Evolutionary conservation across 2,329 filamentous ascomycete genomes (phyloP), one percentile per base, ranked within the genome.

Genomic region (Epichloe sp.): DNA sequence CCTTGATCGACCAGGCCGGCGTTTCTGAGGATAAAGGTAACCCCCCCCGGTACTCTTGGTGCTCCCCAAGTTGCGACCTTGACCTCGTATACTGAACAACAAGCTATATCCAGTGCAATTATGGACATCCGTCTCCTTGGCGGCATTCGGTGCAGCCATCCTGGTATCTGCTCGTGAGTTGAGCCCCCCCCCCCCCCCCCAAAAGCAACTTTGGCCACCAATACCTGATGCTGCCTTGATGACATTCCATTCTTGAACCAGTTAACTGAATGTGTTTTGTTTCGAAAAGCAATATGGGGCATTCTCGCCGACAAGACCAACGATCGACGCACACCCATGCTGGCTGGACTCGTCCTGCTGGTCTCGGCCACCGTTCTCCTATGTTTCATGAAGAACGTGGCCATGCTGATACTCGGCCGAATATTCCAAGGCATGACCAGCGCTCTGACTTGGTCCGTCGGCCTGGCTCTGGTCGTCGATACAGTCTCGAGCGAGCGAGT

Each of bases 371-470:
- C 65, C 7, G 47, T 63, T 4, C 57, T 66, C 21, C 57, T 68
- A 38, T 67, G 65, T 21, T 53, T 65, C 8, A 62, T 60, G 50
- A 56, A 49, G 31, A 63, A 57, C 19, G 58, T 67, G 14, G 51
- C 60, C 40, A 66, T 66, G 54, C 57, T 68, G 17, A 55, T 68
- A 48, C 50, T 63, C 36, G 65, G 64, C 8, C 60, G 65, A 38
- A 57, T 59, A 23, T 53, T 67, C 14, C 65, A 68, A 49, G 65
- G 65, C 40, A 53, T 63, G 47, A 64, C 65, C 3, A 62, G 62
- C 5, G 60, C 63, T 31, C 52, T 68, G 21, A 67, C 64, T 5
- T 68, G 65, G 65, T 66, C 64, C 15, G 65, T 68, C 23, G 65
- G 65, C 3, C 57, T 68, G 26, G 65, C 65, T 10, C 61, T 68